Evolutionary conservation across 768 basidiomycete genomes (phyloP), one percentile per base, ranked within the genome.

Genomic region (Lactifluus hygrophoroides): DNA sequence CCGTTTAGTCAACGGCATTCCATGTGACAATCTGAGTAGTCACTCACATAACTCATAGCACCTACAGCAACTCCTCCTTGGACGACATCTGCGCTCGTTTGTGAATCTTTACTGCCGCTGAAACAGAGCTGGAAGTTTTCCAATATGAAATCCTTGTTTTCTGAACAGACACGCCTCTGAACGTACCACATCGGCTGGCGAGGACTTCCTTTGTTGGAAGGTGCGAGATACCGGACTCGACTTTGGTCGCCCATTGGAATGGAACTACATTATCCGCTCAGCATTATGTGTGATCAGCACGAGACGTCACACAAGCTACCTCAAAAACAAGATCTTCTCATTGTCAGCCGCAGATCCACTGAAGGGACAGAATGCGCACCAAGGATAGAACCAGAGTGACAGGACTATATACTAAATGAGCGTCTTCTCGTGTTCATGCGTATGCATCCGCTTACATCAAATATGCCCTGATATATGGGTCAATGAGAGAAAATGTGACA

Each of bases 301-400:
- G 14, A 17, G 3, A 5, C 34, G 19, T 42, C 4, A 38, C 4
- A 21, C 5, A 30, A 34, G 62, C 14, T 71, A 87, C 85, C 40
- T 81, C 76, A 70, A 85, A 88, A 3, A 84, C 84, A 27, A 88
- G 75, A 69, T 88, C 84, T 86, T 61, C 16, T 48, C 50, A n/a
- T 54, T 21, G 30, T 35, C 21, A 54, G 55, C 23, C 16, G 32
- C 43, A 51, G n/a, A 21, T 25, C 63, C 4, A 58, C 42, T 14
- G 28, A 46, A 13, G 25, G 37, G 38, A 16, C 23, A 14, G 17
- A 21, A 23, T 14, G 65, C 77, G 32, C 69, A 87, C 86, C 93
- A 19, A 94, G 78, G 3, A 84, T 87, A 5, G 92, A 87, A 8
- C 89, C 93, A n/a, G 90, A 94, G 70, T 94, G 92, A 67, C 90